These are phyloP conservation scores for Castanea crenata DNA, from an alignment of 306 rosid species.

Conservation along the genomic window DNA sequence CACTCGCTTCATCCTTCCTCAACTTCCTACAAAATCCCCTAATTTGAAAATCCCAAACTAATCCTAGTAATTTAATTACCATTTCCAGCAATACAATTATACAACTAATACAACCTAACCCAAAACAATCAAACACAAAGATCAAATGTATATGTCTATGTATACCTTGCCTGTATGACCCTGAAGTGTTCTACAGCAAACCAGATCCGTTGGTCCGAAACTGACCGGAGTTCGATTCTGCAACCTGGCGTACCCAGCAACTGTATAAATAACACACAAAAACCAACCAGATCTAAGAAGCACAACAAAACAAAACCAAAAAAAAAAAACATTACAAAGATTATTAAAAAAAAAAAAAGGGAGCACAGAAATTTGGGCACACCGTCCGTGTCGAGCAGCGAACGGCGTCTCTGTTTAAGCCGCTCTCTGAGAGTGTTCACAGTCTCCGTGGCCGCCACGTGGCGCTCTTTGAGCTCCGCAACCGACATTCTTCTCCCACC, in stretches of 20 bases:
- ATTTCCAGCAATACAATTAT: background rate
- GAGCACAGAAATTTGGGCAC: background rate
- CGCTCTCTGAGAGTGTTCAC: constrained; percentile 78
- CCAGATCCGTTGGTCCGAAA: constrained; percentile 95
- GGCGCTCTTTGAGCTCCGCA: constrained; percentile 90
- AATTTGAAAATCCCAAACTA: background rate
- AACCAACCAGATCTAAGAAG: constrained; percentile 34
- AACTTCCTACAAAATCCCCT: background rate
- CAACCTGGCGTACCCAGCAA: constrained; percentile 66
- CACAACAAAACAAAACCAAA: too few species aligned
- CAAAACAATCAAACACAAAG: background rate
- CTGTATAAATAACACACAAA: constrained; percentile 35
- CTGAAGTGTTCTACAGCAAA: constrained; percentile 89
- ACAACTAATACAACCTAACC: background rate
- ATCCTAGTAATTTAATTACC: background rate
- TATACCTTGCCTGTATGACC: constrained; percentile 86
- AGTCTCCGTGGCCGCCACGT: constrained; percentile 68
- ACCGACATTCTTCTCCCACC: constrained; percentile 56
- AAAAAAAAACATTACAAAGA: background rate
- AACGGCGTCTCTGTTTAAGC: constrained; percentile 61
- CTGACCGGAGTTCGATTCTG: constrained; percentile 68
- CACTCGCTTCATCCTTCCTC: background rate
- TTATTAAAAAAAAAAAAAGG: background rate
- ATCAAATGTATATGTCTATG: background rate
- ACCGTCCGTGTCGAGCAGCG: constrained; percentile 88